Evolutionary conservation across 805 yeast genomes (phyloP), one percentile per base, ranked within the genome.

Genomic region (Ogataea chonburiensis): DNA sequence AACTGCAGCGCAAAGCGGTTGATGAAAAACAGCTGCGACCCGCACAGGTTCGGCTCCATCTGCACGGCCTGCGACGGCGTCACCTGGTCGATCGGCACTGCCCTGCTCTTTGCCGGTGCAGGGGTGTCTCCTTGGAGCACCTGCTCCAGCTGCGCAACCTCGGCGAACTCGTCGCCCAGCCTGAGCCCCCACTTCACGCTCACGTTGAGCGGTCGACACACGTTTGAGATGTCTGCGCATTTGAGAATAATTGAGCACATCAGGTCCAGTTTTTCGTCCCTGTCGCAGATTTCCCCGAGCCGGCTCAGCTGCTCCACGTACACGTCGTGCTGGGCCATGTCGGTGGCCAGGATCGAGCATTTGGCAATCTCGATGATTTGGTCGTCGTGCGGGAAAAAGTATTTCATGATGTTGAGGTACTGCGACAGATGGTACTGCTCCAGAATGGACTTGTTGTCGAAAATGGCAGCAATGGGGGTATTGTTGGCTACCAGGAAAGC

Each of bases 221-320:
- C 96, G 58, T 93, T 93, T 17, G 96, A 86, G 29, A 93, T 87
- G 63, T 93, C 98, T 3, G 98, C 97, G 60, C 95, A 87, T 65
- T 93, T 93, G 43, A 93, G 77, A 42, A 91, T 70, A 42, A 88
- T 63, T 17, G 86, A 73, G 28, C 82, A 68, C 24, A 87, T 61
- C 46, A 84, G 68, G 39, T 47, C 37, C 10, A 55, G 40, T 18
- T 50, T 35, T 21, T 49, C 42, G 51, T 58, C 35, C 42, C 55
- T 38, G 46, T 60, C 46, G 28, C 46, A 38, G 31, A 45, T 28
- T 7, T 28, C 44, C 22, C 37, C 53, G 11, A 65, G 53, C 24
- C 60, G 54, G 24, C 64, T 64, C 49, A 88, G 67, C 49, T 73
- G 67, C 22, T 67, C 65, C 40, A 83, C 77, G 59, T 83, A 88